phyloP scores from a whole-genome alignment of 345 rosid genomes.

The Hibiscus mutabilis region DNA sequence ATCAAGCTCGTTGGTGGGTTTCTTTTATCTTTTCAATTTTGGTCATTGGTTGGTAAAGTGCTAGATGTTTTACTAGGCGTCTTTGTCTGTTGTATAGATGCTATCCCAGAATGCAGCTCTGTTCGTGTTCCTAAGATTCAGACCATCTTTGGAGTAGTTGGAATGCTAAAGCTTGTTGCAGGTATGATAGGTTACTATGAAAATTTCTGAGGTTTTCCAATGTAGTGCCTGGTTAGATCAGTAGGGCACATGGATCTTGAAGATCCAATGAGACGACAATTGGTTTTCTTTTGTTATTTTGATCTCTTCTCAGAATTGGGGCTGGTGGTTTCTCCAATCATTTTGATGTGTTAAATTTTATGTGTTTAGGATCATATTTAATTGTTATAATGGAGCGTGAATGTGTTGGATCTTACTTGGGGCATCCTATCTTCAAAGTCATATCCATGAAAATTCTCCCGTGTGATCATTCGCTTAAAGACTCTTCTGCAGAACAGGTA shows the following conservation, averaged over 20 bases:
- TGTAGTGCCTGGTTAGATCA: too few species aligned
- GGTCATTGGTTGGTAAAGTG: neutral
- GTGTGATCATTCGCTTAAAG: conserved; percentile 71
- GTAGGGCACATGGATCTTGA: neutral
- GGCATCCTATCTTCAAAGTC: conserved; percentile 75
- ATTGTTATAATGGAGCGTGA: conserved; percentile 66
- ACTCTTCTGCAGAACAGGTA: conserved; percentile 77
- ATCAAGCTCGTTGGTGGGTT: conserved; percentile 61
- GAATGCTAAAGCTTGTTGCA: conserved; percentile 85
- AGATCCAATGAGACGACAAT: neutral
- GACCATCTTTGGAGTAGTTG: conserved; percentile 69
- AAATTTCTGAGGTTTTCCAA: neutral
- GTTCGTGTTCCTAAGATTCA: conserved; percentile 76
- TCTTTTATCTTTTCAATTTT: neutral
- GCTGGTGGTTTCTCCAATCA: neutral
- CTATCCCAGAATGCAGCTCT: conserved; percentile 52
- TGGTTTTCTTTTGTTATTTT: neutral
- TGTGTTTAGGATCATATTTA: conserved; percentile 66
- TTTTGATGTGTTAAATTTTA: neutral
- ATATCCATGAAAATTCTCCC: conserved; percentile 73
- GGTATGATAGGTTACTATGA: too few species aligned
- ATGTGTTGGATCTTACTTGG: conserved; percentile 74
- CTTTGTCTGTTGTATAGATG: conserved; percentile 34
- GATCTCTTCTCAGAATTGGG: neutral
- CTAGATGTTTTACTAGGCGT: neutral